A percentile compares a stretch with the other conserved stretches of the same genome.
phyloP scores from a whole-genome alignment of 2,329 filamentous ascomycete species.

The Cercospora janseana region DNA sequence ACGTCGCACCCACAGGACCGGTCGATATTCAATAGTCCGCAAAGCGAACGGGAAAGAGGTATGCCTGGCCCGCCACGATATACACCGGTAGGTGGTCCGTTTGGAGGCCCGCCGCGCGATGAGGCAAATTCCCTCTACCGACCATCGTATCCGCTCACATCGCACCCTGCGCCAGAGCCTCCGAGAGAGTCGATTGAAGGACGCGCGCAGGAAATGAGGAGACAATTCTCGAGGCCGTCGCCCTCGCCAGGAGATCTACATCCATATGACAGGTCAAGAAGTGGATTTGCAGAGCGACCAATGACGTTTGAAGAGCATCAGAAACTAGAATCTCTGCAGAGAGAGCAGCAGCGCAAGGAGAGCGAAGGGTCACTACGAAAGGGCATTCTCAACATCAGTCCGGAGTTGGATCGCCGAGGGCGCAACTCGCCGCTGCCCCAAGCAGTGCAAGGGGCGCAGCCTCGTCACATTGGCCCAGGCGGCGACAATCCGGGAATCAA shows the following conservation, averaged over 20 bases:
- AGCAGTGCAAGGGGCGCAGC: constrained; percentile 87
- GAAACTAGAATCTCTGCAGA: constrained; percentile 51
- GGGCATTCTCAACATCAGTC: constrained; percentile 68
- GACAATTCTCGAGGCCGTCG: constrained; percentile 32
- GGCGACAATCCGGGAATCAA: constrained; percentile 82
- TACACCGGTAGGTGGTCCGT: constrained; percentile 23
- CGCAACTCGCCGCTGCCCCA: constrained; percentile 86
- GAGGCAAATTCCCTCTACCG: constrained; percentile 35
- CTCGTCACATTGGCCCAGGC: constrained; percentile 71
- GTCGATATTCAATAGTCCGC: constrained; percentile 31
- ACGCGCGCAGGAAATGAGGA: constrained; percentile 30
- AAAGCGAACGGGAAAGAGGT: constrained; percentile 29
- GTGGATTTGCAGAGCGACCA: constrained; percentile 41
- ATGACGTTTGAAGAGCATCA: constrained; percentile 37
- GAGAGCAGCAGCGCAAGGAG: constrained; percentile 45
- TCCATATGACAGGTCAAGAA: constrained; percentile 25
- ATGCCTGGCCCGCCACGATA: constrained; percentile 26
- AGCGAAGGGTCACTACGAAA: constrained; percentile 48
- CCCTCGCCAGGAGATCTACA: constrained; percentile 29
- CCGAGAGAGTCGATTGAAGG: constrained; percentile 36
- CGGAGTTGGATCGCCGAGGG: constrained; percentile 76
- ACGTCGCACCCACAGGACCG: constrained; percentile 33
- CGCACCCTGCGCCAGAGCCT: constrained; percentile 29
- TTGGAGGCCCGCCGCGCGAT: constrained; percentile 33
- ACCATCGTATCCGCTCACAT: constrained; percentile 29